Conservation (phyloP, 352 stramenopile genomes). For the Pythium aristosporum region DNA sequence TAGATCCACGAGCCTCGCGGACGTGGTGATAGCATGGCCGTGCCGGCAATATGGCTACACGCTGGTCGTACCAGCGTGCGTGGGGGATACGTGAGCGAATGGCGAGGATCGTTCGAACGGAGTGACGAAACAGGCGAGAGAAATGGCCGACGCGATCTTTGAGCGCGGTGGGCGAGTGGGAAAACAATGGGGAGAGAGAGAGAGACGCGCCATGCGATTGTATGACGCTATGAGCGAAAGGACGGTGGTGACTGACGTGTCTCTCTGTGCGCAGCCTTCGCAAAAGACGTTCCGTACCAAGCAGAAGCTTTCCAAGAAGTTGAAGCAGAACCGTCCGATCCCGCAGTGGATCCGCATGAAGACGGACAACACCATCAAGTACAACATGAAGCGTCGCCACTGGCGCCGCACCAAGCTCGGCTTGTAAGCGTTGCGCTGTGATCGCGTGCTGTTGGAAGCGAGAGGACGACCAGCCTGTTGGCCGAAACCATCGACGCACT, state of each 20-base stretch:
- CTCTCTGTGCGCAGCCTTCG: conserved; percentile 85
- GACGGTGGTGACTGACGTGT: neutral
- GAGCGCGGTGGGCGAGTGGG: neutral
- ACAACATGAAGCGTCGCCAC: conserved; percentile 99
- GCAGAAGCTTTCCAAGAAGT: conserved; percentile 99
- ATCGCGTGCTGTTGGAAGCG: conserved; percentile 14
- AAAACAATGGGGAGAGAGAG: conserved; percentile 2
- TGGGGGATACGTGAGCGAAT: too few species aligned
- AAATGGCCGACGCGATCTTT: neutral
- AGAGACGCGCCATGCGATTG: neutral
- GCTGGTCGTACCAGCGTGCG: too few species aligned
- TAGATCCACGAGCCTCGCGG: too few species aligned
- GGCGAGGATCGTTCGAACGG: neutral
- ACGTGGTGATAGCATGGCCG: too few species aligned
- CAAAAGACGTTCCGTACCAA: conserved; percentile 99
- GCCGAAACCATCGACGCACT: neutral
- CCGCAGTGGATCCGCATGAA: conserved; percentile 99
- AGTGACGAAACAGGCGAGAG: neutral
- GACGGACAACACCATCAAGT: conserved; percentile 99
- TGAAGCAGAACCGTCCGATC: conserved; percentile 99
- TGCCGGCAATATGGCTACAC: too few species aligned
- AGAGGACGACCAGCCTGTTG: conserved; percentile 23
- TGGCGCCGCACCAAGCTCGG: conserved; percentile 99
- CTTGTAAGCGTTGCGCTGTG: conserved; percentile 89
- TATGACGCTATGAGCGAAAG: too few species aligned